These are phyloP conservation scores for Lachancea meyersii DNA, from an alignment of 805 yeast species.

Conservation along the genomic window DNA sequence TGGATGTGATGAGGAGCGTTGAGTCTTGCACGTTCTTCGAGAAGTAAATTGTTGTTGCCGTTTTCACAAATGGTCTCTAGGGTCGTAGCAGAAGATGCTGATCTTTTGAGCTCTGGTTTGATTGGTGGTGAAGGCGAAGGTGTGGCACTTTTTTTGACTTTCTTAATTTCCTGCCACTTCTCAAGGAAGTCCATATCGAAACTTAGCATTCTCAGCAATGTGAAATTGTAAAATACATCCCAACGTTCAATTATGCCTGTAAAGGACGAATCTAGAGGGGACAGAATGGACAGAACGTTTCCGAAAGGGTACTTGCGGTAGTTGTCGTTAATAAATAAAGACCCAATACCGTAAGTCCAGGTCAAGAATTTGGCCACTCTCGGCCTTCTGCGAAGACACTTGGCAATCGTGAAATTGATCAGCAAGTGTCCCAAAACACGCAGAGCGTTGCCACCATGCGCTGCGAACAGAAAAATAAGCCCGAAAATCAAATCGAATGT, in stretches of 20 bases:
- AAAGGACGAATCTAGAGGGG: constrained; percentile 52
- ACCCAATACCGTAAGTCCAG: constrained; percentile 77
- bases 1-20: constrained; percentile 52
- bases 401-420: constrained; percentile 39
- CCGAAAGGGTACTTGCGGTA: constrained; percentile 51
- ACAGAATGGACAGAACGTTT: constrained; percentile 35
- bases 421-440: constrained; percentile 55
- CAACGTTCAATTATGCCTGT: constrained; percentile 81
- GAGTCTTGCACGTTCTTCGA: constrained; percentile 60
- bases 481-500: constrained; percentile 75
- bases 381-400: constrained; percentile 25
- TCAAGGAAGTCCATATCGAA: constrained; percentile 71
- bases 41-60: constrained; percentile 14
- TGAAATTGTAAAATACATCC: constrained; percentile 94
- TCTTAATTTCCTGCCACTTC: constrained; percentile 23
- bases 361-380: constrained; percentile 39
- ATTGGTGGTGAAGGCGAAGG: constrained; percentile 1
- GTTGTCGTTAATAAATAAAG: constrained; percentile 71
- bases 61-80: constrained; percentile 17
- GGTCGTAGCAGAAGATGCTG: constrained; percentile 13
- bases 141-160: constrained; percentile 6
- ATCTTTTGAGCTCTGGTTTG: constrained; percentile 21
- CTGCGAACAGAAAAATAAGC: constrained; percentile 53
- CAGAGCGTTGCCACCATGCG: constrained; percentile 73
- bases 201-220: constrained; percentile 76